Evolutionary conservation across 169 alveolate species (phyloP).

Genomic region (Besnoitia besnoiti): DNA sequence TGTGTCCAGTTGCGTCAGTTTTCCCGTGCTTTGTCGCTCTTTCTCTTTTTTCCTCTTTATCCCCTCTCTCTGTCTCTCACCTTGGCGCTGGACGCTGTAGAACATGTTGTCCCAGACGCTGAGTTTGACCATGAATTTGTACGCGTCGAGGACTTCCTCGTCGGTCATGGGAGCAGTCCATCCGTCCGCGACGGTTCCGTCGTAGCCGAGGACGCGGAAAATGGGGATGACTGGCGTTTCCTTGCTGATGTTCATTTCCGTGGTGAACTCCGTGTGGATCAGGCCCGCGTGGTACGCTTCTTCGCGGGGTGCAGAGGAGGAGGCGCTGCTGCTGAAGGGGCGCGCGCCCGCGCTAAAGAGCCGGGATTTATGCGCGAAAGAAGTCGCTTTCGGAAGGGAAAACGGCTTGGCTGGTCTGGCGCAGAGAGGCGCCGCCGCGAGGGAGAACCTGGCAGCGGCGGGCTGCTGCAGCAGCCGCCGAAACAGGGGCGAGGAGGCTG

Average conservation of each 20-base stretch:
- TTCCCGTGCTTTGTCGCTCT: too few species aligned
- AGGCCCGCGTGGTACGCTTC: constrained; percentile 64
- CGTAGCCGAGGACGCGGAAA: constrained; percentile 58
- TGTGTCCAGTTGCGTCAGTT: too few species aligned
- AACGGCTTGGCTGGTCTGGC: neutral
- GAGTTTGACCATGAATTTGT: constrained; percentile 63
- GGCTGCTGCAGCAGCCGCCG: too few species aligned
- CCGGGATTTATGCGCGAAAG: neutral
- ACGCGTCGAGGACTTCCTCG: constrained; percentile 44
- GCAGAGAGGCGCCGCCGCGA: neutral
- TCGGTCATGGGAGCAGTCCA: constrained; percentile 60
- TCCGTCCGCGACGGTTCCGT: constrained; percentile 48
- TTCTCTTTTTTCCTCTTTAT: too few species aligned
- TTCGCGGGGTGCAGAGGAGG: neutral
- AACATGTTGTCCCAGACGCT: constrained; percentile 79
- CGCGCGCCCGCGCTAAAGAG: neutral
- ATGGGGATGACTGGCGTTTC: constrained; percentile 63
- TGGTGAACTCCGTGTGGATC: constrained; percentile 53
- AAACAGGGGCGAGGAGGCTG: neutral
- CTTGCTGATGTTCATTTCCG: constrained; percentile 33
- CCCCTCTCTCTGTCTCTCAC: constrained; percentile 32
- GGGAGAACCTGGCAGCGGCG: neutral
- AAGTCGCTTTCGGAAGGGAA: neutral
- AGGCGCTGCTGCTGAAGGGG: neutral
- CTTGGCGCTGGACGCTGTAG: constrained; percentile 87